Conservation (phyloP, 83 land plant species). For the Larix sibirica region DNA sequence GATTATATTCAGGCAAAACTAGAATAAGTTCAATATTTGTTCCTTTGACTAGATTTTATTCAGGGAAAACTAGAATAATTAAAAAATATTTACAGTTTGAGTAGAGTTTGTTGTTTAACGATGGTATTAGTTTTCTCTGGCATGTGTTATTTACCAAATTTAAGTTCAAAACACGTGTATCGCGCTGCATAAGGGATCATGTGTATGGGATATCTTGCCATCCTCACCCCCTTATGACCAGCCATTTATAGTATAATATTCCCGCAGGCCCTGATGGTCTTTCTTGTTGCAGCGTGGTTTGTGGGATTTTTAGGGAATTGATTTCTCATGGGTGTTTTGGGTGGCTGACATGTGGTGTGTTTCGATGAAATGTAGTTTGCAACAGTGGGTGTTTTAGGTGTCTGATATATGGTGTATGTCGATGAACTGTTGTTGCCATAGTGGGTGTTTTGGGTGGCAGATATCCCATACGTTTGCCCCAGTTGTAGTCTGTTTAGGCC, state of each 20-base stretch:
- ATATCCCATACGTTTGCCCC: conserved; percentile 2
- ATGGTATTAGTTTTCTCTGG: neutral
- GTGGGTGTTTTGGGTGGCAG: conserved; percentile 1
- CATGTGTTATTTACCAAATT: neutral
- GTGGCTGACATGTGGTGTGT: neutral
- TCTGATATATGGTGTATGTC: neutral
- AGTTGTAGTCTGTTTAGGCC: too few relatives aligned
- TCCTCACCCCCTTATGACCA: neutral
- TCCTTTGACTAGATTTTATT: too few relatives aligned
- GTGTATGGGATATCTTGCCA: conserved; percentile 15
- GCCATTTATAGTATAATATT: neutral
- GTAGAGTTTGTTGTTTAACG: neutral
- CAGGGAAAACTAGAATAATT: too few relatives aligned
- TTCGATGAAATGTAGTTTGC: neutral
- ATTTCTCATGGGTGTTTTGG: neutral
- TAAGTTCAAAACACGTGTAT: neutral
- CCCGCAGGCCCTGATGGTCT: neutral
- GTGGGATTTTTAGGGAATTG: neutral
- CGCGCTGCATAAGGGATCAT: neutral
- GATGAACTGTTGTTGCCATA: neutral
- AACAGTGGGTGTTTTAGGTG: conserved; percentile 3
- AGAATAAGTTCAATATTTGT: too few relatives aligned
- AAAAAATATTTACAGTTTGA: too few relatives aligned
- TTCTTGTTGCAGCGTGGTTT: too few relatives aligned
- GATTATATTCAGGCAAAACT: too few relatives aligned